phyloP scores from a whole-genome alignment of 1,284 basidiomycete species.

The Trichosporon sp. region DNA sequence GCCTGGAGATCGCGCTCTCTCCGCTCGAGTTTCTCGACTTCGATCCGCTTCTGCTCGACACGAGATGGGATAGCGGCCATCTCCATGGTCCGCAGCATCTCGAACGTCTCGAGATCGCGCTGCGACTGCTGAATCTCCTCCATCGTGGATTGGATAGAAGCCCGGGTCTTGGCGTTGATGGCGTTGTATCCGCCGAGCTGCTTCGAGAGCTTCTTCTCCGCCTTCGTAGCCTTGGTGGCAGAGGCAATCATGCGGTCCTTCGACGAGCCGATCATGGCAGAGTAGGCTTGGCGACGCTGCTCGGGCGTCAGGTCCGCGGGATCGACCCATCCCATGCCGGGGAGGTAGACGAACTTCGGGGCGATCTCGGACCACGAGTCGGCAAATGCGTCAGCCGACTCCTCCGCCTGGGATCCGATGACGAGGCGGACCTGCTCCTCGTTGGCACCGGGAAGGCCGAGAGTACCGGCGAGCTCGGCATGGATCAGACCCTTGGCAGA shows the following conservation, averaged over 20 bases:
- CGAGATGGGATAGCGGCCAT: conserved; percentile 71
- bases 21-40: conserved; percentile 75
- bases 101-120: conserved; percentile 77
- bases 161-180: conserved; percentile 70
- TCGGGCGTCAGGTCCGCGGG: conserved; percentile 63
- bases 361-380: conserved; percentile 70
- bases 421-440: conserved; percentile 76
- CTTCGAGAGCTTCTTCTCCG: conserved; percentile 88
- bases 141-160: conserved; percentile 69
- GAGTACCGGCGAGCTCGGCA: conserved; percentile 71
- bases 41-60: conserved; percentile 73
- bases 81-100: conserved; percentile 71
- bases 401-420: conserved; percentile 65
- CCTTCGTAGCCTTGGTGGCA: conserved; percentile 77
- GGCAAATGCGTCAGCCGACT: conserved; percentile 63
- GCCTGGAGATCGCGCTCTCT: conserved; percentile 76
- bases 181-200: conserved; percentile 87
- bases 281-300: conserved; percentile 68
- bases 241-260: conserved; percentile 79
- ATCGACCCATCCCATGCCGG: conserved; percentile 69
- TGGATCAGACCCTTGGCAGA: conserved; percentile 74
- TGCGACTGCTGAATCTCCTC: conserved; percentile 69
- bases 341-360: conserved; percentile 67
- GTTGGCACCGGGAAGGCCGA: conserved; percentile 83
- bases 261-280: conserved; percentile 65